A percentile compares a stretch with the other conserved stretches of the same genome.
Conservation (phyloP, 2,329 filamentous ascomycete species). For the Elsinoe australis region DNA sequence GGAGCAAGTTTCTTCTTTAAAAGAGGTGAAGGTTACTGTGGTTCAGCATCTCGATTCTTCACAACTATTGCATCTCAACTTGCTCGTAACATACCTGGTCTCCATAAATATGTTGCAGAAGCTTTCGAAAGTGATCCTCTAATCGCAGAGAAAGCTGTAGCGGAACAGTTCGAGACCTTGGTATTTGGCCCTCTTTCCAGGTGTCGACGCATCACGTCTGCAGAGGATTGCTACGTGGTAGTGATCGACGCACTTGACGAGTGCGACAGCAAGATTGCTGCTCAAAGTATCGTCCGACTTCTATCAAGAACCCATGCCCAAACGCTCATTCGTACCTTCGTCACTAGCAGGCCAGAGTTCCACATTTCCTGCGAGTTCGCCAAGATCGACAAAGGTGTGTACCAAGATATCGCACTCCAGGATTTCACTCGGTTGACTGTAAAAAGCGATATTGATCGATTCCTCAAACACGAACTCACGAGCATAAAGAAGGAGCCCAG, state of each 20-base stretch:
- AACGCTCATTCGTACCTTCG: slow-evolving; percentile 30
- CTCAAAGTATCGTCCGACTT: slow-evolving; percentile 28
- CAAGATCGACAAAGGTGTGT: slow-evolving; percentile 23
- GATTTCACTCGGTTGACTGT: slow-evolving; percentile 29
- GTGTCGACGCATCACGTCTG: not conserved
- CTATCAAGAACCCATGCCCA: slow-evolving; percentile 22
- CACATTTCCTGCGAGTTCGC: slow-evolving; percentile 34
- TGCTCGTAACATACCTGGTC: not conserved
- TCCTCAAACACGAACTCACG: slow-evolving; percentile 28
- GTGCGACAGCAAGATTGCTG: slow-evolving; percentile 24
- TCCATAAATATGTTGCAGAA: slow-evolving; percentile 17
- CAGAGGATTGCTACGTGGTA: slow-evolving; percentile 18
- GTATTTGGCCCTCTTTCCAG: slow-evolving; percentile 15
- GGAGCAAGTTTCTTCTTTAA: slow-evolving; percentile 25
- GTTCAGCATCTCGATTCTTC: not conserved
- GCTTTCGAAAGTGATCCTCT: slow-evolving; percentile 12
- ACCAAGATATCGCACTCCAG: slow-evolving; percentile 33
- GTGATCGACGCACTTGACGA: slow-evolving; percentile 35
- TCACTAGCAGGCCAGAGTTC: slow-evolving; percentile 40
- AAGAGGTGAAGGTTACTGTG: slow-evolving; percentile 13
- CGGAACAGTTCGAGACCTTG: slow-evolving; percentile 17
- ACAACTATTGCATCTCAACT: not conserved
- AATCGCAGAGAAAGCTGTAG: slow-evolving; percentile 3
- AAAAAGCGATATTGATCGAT: slow-evolving; percentile 34
- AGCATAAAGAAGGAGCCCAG: slow-evolving; percentile 18